Evolutionary conservation across 257 asterid species (phyloP).

Genomic region (Petunia axillaris): DNA sequence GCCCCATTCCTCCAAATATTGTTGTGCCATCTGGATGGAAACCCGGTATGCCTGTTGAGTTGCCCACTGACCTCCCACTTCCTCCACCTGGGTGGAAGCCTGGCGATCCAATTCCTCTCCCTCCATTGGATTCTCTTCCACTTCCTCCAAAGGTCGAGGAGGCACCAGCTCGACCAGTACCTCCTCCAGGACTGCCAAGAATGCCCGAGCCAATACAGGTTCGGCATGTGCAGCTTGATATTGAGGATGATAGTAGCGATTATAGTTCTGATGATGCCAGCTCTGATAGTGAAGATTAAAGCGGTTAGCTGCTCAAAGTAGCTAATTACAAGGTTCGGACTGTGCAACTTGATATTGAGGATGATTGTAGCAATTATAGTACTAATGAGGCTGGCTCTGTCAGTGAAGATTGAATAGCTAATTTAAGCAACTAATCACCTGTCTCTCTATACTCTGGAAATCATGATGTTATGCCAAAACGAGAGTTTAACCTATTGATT

Average conservation of each 20-base stretch:
- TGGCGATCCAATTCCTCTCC: conserved; percentile 79
- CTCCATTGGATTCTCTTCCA: conserved; percentile 67
- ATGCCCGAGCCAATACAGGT: conserved; percentile 84
- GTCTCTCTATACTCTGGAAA: conserved; percentile 33
- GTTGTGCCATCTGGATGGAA: conserved; percentile 89
- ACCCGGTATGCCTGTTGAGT: conserved; percentile 94
- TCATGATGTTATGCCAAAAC: not conserved
- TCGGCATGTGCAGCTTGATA: conserved; percentile 90
- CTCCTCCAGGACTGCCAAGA: conserved; percentile 52
- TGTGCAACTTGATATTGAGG: conserved; percentile 87
- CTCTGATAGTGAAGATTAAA: conserved; percentile 79
- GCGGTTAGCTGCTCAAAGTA: conserved; percentile 21
- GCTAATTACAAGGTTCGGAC: conserved; percentile 76
- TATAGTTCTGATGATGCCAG: conserved; percentile 70
- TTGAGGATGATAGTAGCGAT: conserved; percentile 78
- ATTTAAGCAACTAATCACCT: conserved; percentile 53
- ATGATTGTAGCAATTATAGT: conserved; percentile 69
- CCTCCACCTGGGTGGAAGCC: conserved; percentile 98
- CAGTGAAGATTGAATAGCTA: conserved; percentile 60
- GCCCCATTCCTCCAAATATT: conserved; percentile 63
- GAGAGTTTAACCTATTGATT: not conserved
- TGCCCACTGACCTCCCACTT: conserved; percentile 74
- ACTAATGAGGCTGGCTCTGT: conserved; percentile 70
- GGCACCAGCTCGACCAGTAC: conserved; percentile 49
- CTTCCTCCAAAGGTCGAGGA: conserved; percentile 64